phyloP scores from a whole-genome alignment of 495 filamentous ascomycete species.

The Bacidia gigantensis region DNA sequence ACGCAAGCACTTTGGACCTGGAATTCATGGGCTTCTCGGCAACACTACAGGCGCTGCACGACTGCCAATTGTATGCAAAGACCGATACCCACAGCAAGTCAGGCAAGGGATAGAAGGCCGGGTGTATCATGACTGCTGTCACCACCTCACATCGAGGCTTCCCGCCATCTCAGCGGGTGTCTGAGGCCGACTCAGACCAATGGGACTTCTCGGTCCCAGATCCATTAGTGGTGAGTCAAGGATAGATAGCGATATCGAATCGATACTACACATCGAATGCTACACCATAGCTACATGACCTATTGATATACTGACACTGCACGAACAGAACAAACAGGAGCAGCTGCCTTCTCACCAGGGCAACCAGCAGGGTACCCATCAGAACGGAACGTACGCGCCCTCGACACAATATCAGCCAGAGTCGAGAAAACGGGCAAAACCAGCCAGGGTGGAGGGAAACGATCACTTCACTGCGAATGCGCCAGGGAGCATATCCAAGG shows the following conservation, averaged over 20 bases:
- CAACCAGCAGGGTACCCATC: background rate
- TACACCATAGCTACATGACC: too few relatives aligned
- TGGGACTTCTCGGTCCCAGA: conserved; percentile 38
- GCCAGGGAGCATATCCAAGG: background rate
- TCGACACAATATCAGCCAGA: background rate
- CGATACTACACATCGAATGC: too few relatives aligned
- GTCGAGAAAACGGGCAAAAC: background rate
- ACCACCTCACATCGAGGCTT: background rate
- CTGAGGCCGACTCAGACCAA: conserved; percentile 15
- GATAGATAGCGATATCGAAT: too few relatives aligned
- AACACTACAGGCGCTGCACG: too few relatives aligned
- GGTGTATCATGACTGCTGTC: background rate
- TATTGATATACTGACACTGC: too few relatives aligned
- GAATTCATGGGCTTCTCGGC: too few relatives aligned
- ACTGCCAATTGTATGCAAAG: background rate
- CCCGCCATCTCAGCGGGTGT: background rate
- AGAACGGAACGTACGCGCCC: background rate
- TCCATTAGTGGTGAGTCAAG: conserved; percentile 27
- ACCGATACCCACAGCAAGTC: background rate
- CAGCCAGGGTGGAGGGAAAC: background rate
- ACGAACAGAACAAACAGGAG: background rate
- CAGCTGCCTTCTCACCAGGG: background rate
- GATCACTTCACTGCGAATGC: background rate
- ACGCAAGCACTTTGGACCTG: too few relatives aligned
- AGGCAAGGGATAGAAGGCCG: background rate